Base-by-base conservation (phyloP, 495 filamentous ascomycete species). In the Tuber borchii region DNA sequence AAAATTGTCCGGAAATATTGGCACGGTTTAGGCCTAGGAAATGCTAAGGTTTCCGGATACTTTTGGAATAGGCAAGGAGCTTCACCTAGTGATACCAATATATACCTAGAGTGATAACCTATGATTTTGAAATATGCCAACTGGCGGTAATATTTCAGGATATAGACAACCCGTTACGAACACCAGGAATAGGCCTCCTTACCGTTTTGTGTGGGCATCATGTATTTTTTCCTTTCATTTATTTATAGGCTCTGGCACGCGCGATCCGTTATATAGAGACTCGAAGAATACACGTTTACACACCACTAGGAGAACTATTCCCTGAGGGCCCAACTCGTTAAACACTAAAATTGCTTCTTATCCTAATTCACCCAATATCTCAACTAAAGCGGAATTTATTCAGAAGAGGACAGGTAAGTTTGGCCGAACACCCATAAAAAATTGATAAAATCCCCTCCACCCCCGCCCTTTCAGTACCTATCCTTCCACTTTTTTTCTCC, bases 251-350 rank as follows among this genome's bases (percentile, higher is more conserved):
- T 40, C 7, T 61, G 4, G n/a, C n/a, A n/a, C 12, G 51, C 26
- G 51, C 31, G 51, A 61, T 61, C 31, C 51, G 51, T 31, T 61
- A 61, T 31, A 61, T 31, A 61, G 19, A 48, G 51, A 26, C n/a
- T 61, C 12, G 51, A 61, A 61, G 51, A 61, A 61, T 61, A 61
- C 51, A 61, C 51, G 51, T 61, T 61, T 31, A 61, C 51, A 26
- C 16, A 61, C 51, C n/a, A 9, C 19, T 31, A 20, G 51, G n/a
- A 61, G 51, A 31, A 61, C 26, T 9, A 16, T 26, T 61, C 26
- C 14, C n/a, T 61, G 26, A 2, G 51, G n/a, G 26, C 19, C 51
- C 51, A 61, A 61, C 51, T n/a, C 51, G n/a, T 9, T 31, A 61
- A 14, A 9, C 10, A 31, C 8, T 31, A 61, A 26, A 61, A 12